Base-by-base conservation (phyloP, 2,329 filamentous ascomycete species). In the Chrysoporthe cubensis region DNA sequence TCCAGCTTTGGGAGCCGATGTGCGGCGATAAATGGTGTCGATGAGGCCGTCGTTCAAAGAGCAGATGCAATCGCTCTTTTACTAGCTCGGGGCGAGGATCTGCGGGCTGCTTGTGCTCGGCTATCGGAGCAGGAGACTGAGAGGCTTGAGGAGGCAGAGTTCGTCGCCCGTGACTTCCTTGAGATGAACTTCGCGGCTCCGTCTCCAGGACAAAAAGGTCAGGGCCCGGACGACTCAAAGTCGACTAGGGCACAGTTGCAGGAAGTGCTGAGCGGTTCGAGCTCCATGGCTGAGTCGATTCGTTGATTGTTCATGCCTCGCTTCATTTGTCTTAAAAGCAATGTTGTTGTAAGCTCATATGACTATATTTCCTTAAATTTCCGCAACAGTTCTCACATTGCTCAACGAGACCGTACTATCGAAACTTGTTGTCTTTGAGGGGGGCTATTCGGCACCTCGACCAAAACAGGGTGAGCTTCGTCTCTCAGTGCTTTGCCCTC, bases 1-100 rank as follows among this genome's bases (percentile, higher is more conserved):
- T 91, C 91, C 16, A 97, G 94, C 75, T 96, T 97, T 74, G 96
- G 96, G 0, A 92, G 90, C 40, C 86, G 87, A 78, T 98, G 96
- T 75, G 96, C 96, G 40, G 89, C 89, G 3, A 87, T 97, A 77
- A 97, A 97, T 73, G 94, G 94, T 1, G 88, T 99, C 16, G 90
- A 93, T 42, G 75, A 80, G 21, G 83, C 85, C 5, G 87, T 98
- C 11, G 85, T 97, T 7, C 81, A 90, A 18, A 87, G 94, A 66
- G 94, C 95, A 0, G 90, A 93, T 71, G 85, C 90, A 8, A 84
- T 99, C 46, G 87, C 91, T 32, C 77, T 87, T 7, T 81, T 96
- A 18, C 82, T 91, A 44, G 87, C 88, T 18, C 87, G 84, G 62
- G 92, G 93, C 7, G 91, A 95, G 74, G 92, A 97, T 76, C 81